Evolutionary conservation across 2,329 filamentous ascomycete species (phyloP).

Genomic region (Chrysoporthe puriensis): DNA sequence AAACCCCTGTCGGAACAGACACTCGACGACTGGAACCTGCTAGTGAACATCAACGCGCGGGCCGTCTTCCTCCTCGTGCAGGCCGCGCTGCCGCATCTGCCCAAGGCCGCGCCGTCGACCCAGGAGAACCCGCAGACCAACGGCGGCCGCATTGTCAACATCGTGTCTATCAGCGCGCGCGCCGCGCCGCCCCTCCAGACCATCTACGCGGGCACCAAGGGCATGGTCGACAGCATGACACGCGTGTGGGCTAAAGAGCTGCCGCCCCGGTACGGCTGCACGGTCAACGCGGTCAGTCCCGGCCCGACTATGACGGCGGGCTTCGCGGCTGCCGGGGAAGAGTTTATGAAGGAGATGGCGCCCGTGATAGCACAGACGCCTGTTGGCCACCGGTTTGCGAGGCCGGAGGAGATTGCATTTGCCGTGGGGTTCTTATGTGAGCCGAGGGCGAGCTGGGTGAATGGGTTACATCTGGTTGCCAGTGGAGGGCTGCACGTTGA

Average conservation of each 20-base stretch:
- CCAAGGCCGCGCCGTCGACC: conserved; percentile 26
- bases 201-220: conserved; percentile 54
- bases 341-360: conserved; percentile 43
- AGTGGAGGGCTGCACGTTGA: conserved; percentile 35
- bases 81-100: conserved; percentile 43
- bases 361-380: conserved; percentile 48
- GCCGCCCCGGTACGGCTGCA: conserved; percentile 48
- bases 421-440: conserved; percentile 51
- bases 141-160: conserved; percentile 48
- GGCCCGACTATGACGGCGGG: conserved; percentile 45
- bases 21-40: conserved; percentile 42
- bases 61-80: conserved; percentile 48
- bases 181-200: conserved; percentile 44
- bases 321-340: conserved; percentile 17
- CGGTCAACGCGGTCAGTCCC: conserved; percentile 49
- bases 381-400: conserved; percentile 46
- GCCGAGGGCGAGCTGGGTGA: conserved; percentile 50
- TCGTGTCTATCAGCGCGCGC: conserved; percentile 42
- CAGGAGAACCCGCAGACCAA: conserved; percentile 17
- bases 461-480: conserved; percentile 42
- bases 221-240: conserved; percentile 53
- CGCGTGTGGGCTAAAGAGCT: conserved; percentile 48
- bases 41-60: conserved; percentile 47
- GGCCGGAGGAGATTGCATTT: conserved; percentile 50
- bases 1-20: conserved; percentile 43